Evolutionary conservation across 2,329 filamentous ascomycete species (phyloP).

Genomic region (Amylocarpus encephaloides): DNA sequence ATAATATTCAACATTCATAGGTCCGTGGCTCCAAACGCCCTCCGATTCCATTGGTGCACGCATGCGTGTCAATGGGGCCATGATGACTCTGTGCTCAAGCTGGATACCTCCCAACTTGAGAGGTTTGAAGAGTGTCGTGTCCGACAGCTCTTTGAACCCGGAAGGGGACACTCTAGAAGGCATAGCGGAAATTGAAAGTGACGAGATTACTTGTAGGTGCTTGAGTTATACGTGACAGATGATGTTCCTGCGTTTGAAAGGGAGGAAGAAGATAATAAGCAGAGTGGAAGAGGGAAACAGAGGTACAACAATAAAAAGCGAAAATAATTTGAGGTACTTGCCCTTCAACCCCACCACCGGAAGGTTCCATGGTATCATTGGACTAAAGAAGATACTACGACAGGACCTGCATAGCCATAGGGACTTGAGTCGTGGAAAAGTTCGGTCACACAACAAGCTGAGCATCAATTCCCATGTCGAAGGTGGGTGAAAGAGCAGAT

Average conservation of each 20-base stretch:
- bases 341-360: neutral
- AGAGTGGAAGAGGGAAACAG: too few species aligned
- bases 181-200: neutral
- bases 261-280: too few species aligned
- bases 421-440: neutral
- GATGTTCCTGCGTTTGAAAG: too few species aligned
- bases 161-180: slow-evolving; percentile 1
- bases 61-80: slow-evolving; percentile 35
- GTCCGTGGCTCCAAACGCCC: slow-evolving; percentile 14
- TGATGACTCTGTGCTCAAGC: slow-evolving; percentile 45
- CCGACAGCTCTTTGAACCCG: neutral
- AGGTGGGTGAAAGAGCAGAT: neutral
- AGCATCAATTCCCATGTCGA: neutral
- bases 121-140: slow-evolving; percentile 17
- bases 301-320: too few species aligned
- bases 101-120: slow-evolving; percentile 28
- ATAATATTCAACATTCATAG: slow-evolving; percentile 44
- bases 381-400: neutral
- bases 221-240: too few species aligned
- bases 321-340: too few species aligned
- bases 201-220: too few species aligned
- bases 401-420: neutral
- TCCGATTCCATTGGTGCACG: slow-evolving; percentile 11
- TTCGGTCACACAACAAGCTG: neutral
- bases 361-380: neutral